Base-by-base conservation (phyloP, 2,329 filamentous ascomycete genomes). In the Aspergillus sp. region DNA sequence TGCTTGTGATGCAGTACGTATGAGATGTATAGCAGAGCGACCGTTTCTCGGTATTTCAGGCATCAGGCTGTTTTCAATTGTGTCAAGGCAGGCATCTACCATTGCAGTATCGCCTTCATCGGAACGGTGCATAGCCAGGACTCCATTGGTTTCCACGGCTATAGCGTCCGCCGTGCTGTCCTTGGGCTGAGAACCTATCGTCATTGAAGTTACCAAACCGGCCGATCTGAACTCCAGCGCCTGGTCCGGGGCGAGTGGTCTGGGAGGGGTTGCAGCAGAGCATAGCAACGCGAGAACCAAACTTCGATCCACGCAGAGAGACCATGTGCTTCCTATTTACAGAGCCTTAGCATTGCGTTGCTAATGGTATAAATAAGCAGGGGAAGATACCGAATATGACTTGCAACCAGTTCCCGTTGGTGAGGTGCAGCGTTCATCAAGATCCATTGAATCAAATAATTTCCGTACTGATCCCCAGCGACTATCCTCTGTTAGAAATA, bases 371-470 rank as follows among this genome's bases (percentile, higher is more conserved):
- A 19, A 26, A 11, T 7, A 16, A 38, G 16, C 20, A 32, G 30
- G 36, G 26, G 13, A 30, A 6, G 22, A 14, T 68, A 78, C 76
- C 90, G 88, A 64, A 99, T 95, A 68, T 99, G 94, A 51, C 86
- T 86, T 45, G 92, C 91, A 59, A 99, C 94, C 59, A 95, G 79
- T 69, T 99, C 95, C 53, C 91, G 89, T 70, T 97, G 94, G 70
- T 95, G 90, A 50, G 88, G 79, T 52, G 86, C 85, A 55, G 90
- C 88, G 69, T 96, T 89, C 63, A 90, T 92, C 66, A 99, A 80
- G 66, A 99, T 94, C 83, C 95, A 96, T 73, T 99, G 94, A 58
- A 99, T 89, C 58, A 99, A 82, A 67, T 99, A 99, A 76, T 99
- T 99, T 63, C 94, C 94, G 68, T 97, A 99, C 72, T 99, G 95